Evolutionary conservation across 2,329 filamentous ascomycete species (phyloP).

Genomic region (Thielaviopsis ethacetica): DNA sequence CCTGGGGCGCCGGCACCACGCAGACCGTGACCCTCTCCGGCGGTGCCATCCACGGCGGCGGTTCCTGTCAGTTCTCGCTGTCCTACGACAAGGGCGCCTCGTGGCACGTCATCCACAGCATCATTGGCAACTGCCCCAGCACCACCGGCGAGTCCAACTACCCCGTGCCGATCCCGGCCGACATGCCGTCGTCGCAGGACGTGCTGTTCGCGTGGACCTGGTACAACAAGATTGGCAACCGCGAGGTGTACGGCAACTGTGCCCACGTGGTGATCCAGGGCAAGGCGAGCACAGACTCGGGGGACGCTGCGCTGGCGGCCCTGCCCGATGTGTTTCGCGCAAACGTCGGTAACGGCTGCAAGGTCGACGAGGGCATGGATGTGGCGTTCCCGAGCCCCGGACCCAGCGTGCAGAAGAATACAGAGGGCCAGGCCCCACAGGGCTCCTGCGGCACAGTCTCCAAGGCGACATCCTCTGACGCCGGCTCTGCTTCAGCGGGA

Average conservation of each 20-base stretch:
- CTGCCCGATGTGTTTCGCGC: slow-evolving; percentile 40
- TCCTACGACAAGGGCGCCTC: slow-evolving; percentile 43
- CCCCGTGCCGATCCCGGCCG: slow-evolving; percentile 36
- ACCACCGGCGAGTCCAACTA: slow-evolving; percentile 23
- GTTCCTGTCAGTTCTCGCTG: slow-evolving; percentile 46
- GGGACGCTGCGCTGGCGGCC: slow-evolving; percentile 37
- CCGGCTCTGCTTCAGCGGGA: not conserved
- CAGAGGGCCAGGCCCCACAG: slow-evolving; percentile 17
- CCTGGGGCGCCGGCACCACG: slow-evolving; percentile 33
- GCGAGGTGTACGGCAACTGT: slow-evolving; percentile 58
- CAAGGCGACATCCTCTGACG: not conserved
- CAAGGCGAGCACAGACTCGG: slow-evolving; percentile 7
- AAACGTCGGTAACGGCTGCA: slow-evolving; percentile 42
- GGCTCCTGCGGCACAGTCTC: slow-evolving; percentile 10
- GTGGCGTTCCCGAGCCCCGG: slow-evolving; percentile 49
- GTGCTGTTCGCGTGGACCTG: slow-evolving; percentile 46
- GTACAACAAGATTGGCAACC: slow-evolving; percentile 46
- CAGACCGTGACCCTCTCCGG: slow-evolving; percentile 40
- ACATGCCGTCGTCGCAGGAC: slow-evolving; percentile 28
- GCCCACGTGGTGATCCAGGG: slow-evolving; percentile 36
- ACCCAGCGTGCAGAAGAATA: slow-evolving; percentile 25
- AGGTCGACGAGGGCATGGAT: slow-evolving; percentile 36
- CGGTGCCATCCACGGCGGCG: slow-evolving; percentile 35
- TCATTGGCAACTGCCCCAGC: slow-evolving; percentile 22
- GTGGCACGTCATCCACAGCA: slow-evolving; percentile 34